These are phyloP conservation scores for Cyberlindnera suaveolens DNA, from an alignment of 805 yeast species.

Conservation along the genomic window DNA sequence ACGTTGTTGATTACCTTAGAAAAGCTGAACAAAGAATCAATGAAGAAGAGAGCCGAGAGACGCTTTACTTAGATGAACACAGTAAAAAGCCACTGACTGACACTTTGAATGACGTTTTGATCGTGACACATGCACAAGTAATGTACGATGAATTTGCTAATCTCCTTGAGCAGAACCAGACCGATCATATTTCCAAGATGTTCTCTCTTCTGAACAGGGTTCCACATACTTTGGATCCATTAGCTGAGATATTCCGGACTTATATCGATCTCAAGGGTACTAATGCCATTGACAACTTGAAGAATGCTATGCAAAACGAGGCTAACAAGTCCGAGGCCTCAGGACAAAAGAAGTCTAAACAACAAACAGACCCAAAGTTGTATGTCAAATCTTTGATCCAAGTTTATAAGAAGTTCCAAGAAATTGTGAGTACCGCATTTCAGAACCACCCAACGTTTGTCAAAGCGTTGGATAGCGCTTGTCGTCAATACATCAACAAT, in stretches of 20 bases:
- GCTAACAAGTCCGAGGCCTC: constrained; percentile 13
- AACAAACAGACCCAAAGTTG: constrained; percentile 55
- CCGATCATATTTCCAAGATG: constrained; percentile 71
- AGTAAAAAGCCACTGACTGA: constrained; percentile 74
- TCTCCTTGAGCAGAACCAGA: constrained; percentile 68
- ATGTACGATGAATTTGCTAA: constrained; percentile 72
- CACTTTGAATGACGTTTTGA: constrained; percentile 67
- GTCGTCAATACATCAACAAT: constrained; percentile 73
- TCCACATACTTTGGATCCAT: constrained; percentile 69
- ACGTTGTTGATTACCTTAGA: constrained; percentile 85
- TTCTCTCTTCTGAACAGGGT: constrained; percentile 71
- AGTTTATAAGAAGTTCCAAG: constrained; percentile 62
- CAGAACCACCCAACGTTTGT: constrained; percentile 71
- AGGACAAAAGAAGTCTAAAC: constrained; percentile 27
- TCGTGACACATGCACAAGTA: constrained; percentile 68
- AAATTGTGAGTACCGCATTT: constrained; percentile 61
- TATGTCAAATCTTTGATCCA: constrained; percentile 74
- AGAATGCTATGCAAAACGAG: constrained; percentile 25
- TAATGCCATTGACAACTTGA: constrained; percentile 52
- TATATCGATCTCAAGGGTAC: constrained; percentile 66
- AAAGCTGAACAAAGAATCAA: constrained; percentile 77
- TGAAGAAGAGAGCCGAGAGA: constrained; percentile 78
- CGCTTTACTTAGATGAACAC: constrained; percentile 77
- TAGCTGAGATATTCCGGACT: constrained; percentile 64
- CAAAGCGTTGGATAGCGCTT: constrained; percentile 85